Evolutionary conservation across 257 asterid genomes (phyloP).

Genomic region (Gentiana macrophylla): DNA sequence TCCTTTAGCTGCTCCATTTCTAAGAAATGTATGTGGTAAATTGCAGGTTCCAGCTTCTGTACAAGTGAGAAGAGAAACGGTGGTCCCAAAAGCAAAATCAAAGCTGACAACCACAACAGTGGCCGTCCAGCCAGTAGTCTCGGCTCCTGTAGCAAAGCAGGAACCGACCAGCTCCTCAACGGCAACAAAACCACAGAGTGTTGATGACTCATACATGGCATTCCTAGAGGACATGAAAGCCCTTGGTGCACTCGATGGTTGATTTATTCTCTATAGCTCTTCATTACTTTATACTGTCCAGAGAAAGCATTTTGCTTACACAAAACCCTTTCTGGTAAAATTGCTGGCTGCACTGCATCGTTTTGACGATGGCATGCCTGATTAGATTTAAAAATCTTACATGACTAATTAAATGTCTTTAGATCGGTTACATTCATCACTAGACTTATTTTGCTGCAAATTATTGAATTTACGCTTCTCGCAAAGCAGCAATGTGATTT

Average conservation of each 20-base stretch:
- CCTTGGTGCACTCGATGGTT: conserved; percentile 76
- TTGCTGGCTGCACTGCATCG: too few species aligned
- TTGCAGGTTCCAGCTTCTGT: conserved; percentile 91
- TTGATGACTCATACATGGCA: conserved; percentile 79
- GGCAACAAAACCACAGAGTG: conserved; percentile 55
- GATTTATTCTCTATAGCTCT: conserved; percentile 6
- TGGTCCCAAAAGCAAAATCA: conserved; percentile 51
- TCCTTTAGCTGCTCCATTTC: neutral
- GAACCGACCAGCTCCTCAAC: conserved; percentile 30
- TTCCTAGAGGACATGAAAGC: conserved; percentile 95
- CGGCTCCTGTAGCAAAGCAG: conserved; percentile 33
- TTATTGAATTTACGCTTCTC: too few species aligned
- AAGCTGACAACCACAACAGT: conserved; percentile 40
- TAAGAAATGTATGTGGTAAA: conserved; percentile 1
- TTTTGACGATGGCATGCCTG: too few species aligned
- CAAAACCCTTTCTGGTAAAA: too few species aligned
- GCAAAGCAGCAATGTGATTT: too few species aligned
- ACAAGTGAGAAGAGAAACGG: conserved; percentile 77
- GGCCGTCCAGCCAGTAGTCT: conserved; percentile 30
- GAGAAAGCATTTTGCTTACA: too few species aligned
- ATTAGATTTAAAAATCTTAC: too few species aligned
- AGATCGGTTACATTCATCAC: too few species aligned
- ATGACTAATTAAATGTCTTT: too few species aligned
- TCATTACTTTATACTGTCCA: too few species aligned
- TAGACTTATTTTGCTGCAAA: too few species aligned